phyloP scores from a whole-genome alignment of 495 filamentous ascomycete genomes.

The Cladorrhinum samala region DNA sequence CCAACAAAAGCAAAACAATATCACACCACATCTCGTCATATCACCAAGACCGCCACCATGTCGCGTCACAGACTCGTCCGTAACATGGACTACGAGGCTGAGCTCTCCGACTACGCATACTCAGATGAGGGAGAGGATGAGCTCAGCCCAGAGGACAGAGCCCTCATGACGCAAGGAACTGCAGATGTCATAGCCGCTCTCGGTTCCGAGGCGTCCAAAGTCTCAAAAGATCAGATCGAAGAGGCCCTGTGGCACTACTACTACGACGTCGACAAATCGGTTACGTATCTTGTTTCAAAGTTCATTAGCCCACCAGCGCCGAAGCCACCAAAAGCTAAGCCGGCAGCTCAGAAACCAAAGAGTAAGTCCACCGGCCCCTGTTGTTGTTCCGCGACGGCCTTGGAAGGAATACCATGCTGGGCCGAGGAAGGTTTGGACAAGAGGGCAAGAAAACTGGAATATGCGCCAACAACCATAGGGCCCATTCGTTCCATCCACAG shows the following conservation, averaged over 20 bases:
- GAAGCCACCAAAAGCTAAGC: slow-evolving; percentile 23
- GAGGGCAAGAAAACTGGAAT: too few species aligned
- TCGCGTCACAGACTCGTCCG: slow-evolving; percentile 57
- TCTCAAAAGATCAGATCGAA: slow-evolving; percentile 68
- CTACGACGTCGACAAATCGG: slow-evolving; percentile 81
- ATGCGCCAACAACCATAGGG: too few species aligned
- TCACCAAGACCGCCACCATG: slow-evolving; percentile 32
- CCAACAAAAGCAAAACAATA: too few species aligned
- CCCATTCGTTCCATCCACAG: too few species aligned
- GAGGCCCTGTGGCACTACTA: slow-evolving; percentile 95
- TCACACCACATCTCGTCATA: too few species aligned
- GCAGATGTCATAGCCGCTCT: slow-evolving; percentile 50
- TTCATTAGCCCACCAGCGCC: slow-evolving; percentile 34
- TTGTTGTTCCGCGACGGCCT: neutral
- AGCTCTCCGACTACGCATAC: slow-evolving; percentile 55
- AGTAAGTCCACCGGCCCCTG: slow-evolving; percentile 45
- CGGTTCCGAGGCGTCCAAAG: slow-evolving; percentile 42
- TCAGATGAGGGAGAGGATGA: slow-evolving; percentile 43
- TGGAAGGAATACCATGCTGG: slow-evolving; percentile 8
- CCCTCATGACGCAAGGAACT: slow-evolving; percentile 51
- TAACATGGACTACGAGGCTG: slow-evolving; percentile 55
- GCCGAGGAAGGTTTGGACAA: slow-evolving; percentile 2
- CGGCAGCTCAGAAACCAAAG: slow-evolving; percentile 30
- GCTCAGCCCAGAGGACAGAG: slow-evolving; percentile 53
- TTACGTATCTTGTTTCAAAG: slow-evolving; percentile 67